Percentiles rank a stretch among this genome's conserved stretches.
phyloP scores from a whole-genome alignment of 1,139 yeast species.

The Yamadazyma sp. region DNA sequence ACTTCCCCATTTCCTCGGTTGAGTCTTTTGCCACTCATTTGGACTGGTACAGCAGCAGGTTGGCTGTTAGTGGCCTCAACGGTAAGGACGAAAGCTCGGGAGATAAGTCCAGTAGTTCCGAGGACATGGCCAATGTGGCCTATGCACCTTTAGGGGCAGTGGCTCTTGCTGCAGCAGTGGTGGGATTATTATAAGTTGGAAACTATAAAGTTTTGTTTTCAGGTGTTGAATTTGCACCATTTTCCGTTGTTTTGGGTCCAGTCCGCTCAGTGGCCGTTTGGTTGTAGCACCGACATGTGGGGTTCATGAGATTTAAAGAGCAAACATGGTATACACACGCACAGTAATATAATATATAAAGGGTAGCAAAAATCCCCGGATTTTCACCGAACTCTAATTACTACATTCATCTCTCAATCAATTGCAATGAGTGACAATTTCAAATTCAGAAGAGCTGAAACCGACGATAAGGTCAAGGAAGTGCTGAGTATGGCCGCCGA shows the following conservation, averaged over 20 bases:
- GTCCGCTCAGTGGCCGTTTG: not conserved
- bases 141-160: constrained; percentile 10
- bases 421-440: constrained; percentile 21
- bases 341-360: not conserved
- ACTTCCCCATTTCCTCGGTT: constrained; percentile 21
- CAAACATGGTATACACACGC: constrained; percentile 1
- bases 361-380: not conserved
- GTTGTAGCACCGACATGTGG: not conserved
- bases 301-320: not conserved
- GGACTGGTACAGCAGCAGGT: constrained; percentile 32
- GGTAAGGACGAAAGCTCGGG: not conserved
- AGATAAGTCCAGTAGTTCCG: constrained; percentile 1
- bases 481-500: constrained; percentile 27
- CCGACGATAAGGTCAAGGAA: constrained; percentile 26
- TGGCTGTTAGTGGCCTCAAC: constrained; percentile 16
- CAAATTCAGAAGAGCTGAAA: constrained; percentile 24
- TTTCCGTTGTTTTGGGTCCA: too few relatives aligned
- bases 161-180: constrained; percentile 8
- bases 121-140: constrained; percentile 4
- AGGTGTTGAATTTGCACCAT: too few relatives aligned
- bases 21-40: constrained; percentile 32
- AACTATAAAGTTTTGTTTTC: too few relatives aligned
- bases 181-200: constrained; percentile 7
- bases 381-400: too few relatives aligned
- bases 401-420: too few relatives aligned